These are phyloP conservation scores for Eutrema heterophyllum DNA, from an alignment of 345 rosid genomes.

Conservation along the genomic window DNA sequence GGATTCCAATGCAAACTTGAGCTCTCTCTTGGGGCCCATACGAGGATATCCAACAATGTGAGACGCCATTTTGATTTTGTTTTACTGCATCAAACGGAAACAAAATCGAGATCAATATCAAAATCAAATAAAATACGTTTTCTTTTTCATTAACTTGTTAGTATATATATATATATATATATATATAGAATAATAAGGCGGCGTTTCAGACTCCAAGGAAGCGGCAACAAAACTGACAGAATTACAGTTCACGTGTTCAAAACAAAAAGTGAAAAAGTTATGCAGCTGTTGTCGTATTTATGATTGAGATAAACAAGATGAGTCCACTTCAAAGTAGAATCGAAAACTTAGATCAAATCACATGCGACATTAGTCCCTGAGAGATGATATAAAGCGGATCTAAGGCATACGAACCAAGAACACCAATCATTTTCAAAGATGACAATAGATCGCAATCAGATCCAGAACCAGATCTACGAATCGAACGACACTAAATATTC, in stretches of 20 bases:
- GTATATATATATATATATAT: no score
- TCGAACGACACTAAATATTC: background rate
- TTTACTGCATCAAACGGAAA: constrained; percentile 19
- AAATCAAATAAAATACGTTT: background rate
- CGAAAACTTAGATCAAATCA: constrained; percentile 7
- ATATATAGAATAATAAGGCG: background rate
- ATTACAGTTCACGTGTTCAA: constrained; percentile 4
- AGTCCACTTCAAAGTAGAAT: constrained; percentile 6
- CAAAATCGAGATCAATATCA: background rate
- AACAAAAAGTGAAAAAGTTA: background rate
- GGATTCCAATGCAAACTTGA: constrained; percentile 95
- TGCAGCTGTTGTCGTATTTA: constrained; percentile 8
- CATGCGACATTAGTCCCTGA: background rate
- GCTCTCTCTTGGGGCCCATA: constrained; percentile 99
- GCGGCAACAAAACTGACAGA: background rate
- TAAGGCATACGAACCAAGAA: constrained; percentile 6
- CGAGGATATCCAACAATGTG: constrained; percentile 99
- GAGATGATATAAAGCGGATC: constrained; percentile 9
- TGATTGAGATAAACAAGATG: constrained; percentile 6
- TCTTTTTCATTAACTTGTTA: background rate
- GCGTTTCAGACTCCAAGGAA: constrained; percentile 8
- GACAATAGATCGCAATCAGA: constrained; percentile 18
- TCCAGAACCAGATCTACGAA: constrained; percentile 27
- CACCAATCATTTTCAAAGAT: constrained; percentile 7
- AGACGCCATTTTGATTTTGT: constrained; percentile 59